Evolutionary conservation across 306 rosid species (phyloP).

Genomic region (Cajanus cajan): DNA sequence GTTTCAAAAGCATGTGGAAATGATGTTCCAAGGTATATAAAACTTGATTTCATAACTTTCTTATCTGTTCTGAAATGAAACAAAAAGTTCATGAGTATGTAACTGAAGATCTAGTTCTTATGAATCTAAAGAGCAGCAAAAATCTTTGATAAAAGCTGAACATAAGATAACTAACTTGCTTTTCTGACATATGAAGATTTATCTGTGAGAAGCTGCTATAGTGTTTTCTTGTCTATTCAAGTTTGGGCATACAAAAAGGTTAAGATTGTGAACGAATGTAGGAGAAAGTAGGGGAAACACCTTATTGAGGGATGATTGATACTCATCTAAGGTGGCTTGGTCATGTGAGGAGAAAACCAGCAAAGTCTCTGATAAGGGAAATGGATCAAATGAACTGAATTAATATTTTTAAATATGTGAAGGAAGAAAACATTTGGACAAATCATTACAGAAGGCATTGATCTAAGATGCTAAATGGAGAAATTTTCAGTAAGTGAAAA

Average conservation of each 20-base stretch:
- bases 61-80: slow-evolving; percentile 16
- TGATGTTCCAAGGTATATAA: slow-evolving; percentile 83
- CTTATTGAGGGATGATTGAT: not conserved
- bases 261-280: slow-evolving; percentile 8
- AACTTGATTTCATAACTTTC: slow-evolving; percentile 17
- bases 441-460: not conserved
- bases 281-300: slow-evolving; percentile 9
- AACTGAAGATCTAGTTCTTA: slow-evolving; percentile 10
- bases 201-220: not conserved
- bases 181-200: not conserved
- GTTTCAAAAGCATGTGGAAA: slow-evolving; percentile 91
- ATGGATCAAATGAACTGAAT: not conserved
- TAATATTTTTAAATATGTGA: not conserved
- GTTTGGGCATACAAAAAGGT: not conserved
- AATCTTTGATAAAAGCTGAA: not conserved
- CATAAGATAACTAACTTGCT: not conserved
- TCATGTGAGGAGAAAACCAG: not conserved
- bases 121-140: slow-evolving; percentile 8
- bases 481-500: not conserved
- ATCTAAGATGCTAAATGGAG: not conserved
- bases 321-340: not conserved
- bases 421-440: slow-evolving; percentile 6
- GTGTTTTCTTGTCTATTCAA: slow-evolving; percentile 7
- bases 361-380: not conserved
- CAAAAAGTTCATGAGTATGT: slow-evolving; percentile 2